Evolutionary conservation across 345 rosid genomes (phyloP).

Genomic region (Salix udensis): DNA sequence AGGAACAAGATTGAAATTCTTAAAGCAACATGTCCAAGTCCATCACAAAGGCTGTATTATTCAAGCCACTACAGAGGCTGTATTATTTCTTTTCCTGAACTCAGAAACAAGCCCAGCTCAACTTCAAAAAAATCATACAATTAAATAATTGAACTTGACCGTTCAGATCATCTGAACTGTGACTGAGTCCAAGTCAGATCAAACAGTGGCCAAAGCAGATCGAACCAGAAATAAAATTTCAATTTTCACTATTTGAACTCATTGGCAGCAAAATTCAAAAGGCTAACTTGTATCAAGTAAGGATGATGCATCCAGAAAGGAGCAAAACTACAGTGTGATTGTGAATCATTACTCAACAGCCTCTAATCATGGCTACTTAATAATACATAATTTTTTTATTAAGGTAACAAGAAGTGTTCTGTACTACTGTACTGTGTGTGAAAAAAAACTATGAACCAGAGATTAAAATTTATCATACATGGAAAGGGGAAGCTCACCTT

Average conservation of each 20-base stretch:
- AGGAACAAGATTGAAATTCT: neutral
- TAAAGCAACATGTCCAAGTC: neutral
- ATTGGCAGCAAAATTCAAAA: neutral
- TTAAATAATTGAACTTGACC: neutral
- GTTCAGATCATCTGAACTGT: neutral
- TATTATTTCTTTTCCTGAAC: neutral
- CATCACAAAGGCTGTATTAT: neutral
- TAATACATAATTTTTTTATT: neutral
- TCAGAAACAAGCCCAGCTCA: neutral
- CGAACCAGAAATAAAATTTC: neutral
- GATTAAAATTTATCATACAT: neutral
- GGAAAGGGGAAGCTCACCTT: constrained; percentile 43
- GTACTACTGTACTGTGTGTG: neutral
- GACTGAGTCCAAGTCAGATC: neutral
- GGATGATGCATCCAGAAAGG: neutral
- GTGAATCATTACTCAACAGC: neutral
- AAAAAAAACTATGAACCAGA: neutral
- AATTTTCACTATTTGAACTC: neutral
- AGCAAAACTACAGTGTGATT: neutral
- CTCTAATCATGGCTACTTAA: neutral
- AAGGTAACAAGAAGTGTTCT: neutral
- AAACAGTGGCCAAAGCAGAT: neutral
- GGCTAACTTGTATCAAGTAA: neutral
- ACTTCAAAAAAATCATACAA: neutral
- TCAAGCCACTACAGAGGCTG: neutral